Base-by-base conservation (phyloP, 2,329 filamentous ascomycete genomes). In the Periconia sp. region DNA sequence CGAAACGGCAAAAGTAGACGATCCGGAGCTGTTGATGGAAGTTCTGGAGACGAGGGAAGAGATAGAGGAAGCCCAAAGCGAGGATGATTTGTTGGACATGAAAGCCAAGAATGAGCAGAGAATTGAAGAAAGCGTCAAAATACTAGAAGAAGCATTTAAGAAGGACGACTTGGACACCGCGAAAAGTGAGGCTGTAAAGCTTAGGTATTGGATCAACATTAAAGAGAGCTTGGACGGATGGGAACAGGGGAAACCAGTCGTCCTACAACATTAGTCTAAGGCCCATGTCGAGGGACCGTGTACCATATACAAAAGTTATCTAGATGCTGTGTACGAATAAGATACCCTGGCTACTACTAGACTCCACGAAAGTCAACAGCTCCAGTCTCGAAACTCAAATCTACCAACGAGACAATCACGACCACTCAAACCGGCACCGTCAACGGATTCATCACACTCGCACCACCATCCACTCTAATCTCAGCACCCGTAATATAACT, bases 151-250 rank as follows among this genome's bases (percentile, higher is more conserved):
- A 50, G 84, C 86, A 0, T 93, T 97, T 69, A 79, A 77, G 57
- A 64, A 72, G 9, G 89, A 88, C 46, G 84, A 93, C 68, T 69
- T 90, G 40, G 81, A 86, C 41, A 75, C 57, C 9, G 93, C 92
- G 15, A 86, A 83, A 75, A 74, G 70, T 56, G 91, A 95, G 81
- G 86, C 87, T 44, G 85, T 96, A 1, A 81, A 83, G 72, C 75
- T 97, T 77, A 81, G 91, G 72, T 97, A 97, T 78, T 97, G 93
- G 93, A 82, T 89, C 52, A 96, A 92, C 74, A 87, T 97, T 56
- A 82, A 85, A 57, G 89, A 95, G 73, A 89, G 86, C 45, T 77
- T 97, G 66, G 80, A 88, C 69, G 84, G 87, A 58, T 97, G 93
- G 92, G 91, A 96, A 79, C 85, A 81, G 65, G 92, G 91, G 6